phyloP scores from a whole-genome alignment of 2,329 filamentous ascomycete genomes.

The Arthrobotrys iridis region DNA sequence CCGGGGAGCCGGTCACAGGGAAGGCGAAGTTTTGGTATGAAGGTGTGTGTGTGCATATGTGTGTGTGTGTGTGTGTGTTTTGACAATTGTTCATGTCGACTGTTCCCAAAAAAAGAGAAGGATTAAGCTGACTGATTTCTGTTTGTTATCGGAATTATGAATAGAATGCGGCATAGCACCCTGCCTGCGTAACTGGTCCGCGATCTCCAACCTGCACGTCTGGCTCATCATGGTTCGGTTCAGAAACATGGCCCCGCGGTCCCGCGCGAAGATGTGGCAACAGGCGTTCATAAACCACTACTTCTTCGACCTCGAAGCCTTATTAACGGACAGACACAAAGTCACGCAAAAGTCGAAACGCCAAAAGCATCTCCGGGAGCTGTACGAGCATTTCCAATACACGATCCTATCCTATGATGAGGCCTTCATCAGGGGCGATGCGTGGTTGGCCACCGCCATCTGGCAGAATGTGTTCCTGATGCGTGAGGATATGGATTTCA shows the following conservation, averaged over 20 bases:
- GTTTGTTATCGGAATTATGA: not conserved
- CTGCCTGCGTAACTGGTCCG: slow-evolving; percentile 95
- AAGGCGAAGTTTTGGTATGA: slow-evolving; percentile 83
- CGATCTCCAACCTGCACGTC: slow-evolving; percentile 95
- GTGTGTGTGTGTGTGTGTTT: too few species aligned
- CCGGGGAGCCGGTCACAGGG: slow-evolving; percentile 83
- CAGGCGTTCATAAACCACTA: slow-evolving; percentile 94
- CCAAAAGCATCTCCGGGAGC: slow-evolving; percentile 80
- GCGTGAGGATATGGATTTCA: slow-evolving; percentile 70
- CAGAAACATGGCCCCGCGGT: slow-evolving; percentile 53
- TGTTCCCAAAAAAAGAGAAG: too few species aligned
- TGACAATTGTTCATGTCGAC: too few species aligned
- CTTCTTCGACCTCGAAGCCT: slow-evolving; percentile 86
- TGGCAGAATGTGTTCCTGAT: slow-evolving; percentile 95
- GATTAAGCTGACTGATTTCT: not conserved
- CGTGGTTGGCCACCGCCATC: slow-evolving; percentile 79
- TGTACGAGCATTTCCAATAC: slow-evolving; percentile 93
- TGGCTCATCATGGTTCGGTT: slow-evolving; percentile 78
- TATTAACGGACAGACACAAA: slow-evolving; percentile 83
- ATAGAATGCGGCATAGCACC: slow-evolving; percentile 79
- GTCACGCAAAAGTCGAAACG: slow-evolving; percentile 63
- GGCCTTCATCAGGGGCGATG: slow-evolving; percentile 78
- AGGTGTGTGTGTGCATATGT: slow-evolving; percentile 70
- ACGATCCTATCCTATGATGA: slow-evolving; percentile 85
- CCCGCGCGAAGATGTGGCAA: slow-evolving; percentile 68